Percentiles rank a stretch among this genome's conserved stretches.
These are phyloP conservation scores for Trypanosoma mega DNA, from an alignment of 208 protist species.

Conservation along the genomic window DNA sequence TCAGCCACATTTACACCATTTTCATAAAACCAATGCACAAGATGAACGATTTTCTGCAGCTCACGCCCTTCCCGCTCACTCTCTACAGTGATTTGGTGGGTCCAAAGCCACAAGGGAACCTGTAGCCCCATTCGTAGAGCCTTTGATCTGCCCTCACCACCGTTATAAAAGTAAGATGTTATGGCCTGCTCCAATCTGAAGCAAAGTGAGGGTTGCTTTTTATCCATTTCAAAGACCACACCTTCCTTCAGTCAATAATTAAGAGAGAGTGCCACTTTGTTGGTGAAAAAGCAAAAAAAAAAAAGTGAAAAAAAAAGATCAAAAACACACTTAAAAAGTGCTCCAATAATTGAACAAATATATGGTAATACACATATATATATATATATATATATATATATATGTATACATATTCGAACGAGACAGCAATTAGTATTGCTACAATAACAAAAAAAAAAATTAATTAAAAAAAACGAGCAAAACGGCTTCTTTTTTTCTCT, in stretches of 20 bases:
- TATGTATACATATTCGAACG: no score
- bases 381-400: conserved; percentile 1
- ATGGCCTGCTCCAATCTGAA: conserved; percentile 52
- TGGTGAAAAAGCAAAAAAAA: background rate
- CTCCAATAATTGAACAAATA: background rate
- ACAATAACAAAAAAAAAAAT: no score
- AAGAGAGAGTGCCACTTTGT: conserved; percentile 4
- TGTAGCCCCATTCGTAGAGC: conserved; percentile 62
- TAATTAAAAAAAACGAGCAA: no score
- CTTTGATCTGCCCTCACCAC: conserved; percentile 20
- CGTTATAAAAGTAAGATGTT: conserved; percentile 64
- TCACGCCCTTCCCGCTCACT: conserved; percentile 36
- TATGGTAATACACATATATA: background rate
- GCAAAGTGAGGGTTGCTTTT: conserved; percentile 16
- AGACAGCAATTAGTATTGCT: no score
- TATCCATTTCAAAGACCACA: conserved; percentile 11
- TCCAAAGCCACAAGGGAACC: conserved; percentile 84
- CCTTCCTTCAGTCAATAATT: background rate
- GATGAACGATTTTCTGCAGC: conserved; percentile 46
- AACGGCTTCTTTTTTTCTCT: no score
- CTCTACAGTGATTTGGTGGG: conserved; percentile 34
- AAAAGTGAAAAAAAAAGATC: background rate
- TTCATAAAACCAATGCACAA: conserved; percentile 66
- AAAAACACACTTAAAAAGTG: background rate
- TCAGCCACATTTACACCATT: conserved; percentile 40